phyloP scores from a whole-genome alignment of 2,329 filamentous ascomycete genomes.

The Neoascochyta sp. region DNA sequence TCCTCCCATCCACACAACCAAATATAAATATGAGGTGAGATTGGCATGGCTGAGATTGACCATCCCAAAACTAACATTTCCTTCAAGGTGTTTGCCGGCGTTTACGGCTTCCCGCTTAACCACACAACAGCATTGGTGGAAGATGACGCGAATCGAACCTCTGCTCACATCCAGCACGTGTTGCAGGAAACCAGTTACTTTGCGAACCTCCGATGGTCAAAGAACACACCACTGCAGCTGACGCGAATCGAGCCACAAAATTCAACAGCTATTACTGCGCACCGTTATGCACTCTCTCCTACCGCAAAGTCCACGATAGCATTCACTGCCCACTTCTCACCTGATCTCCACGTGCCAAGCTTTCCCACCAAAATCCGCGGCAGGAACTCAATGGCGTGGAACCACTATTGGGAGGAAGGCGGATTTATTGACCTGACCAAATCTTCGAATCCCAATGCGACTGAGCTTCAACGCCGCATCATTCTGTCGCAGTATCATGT shows the following conservation, averaged over 20 bases:
- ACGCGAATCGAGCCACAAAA: conserved; percentile 39
- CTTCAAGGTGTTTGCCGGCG: conserved; percentile 52
- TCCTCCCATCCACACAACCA: conserved; percentile 34
- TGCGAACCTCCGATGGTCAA: conserved; percentile 40
- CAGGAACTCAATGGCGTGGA: conserved; percentile 44
- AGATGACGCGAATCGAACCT: conserved; percentile 25
- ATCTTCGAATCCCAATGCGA: conserved; percentile 41
- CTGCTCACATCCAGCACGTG: conserved; percentile 44
- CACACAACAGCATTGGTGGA: conserved; percentile 42
- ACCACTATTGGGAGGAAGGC: conserved; percentile 47
- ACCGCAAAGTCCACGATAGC: conserved; percentile 7
- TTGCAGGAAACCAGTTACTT: conserved; percentile 45
- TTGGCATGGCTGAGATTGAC: background rate
- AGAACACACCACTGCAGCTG: conserved; percentile 31
- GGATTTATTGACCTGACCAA: conserved; percentile 51
- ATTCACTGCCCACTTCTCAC: conserved; percentile 24
- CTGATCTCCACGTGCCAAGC: conserved; percentile 19
- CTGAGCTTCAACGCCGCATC: conserved; percentile 49
- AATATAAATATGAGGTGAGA: conserved; percentile 24
- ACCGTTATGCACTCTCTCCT: conserved; percentile 21
- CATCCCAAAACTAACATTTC: background rate
- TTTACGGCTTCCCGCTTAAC: conserved; percentile 46
- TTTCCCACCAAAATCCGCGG: conserved; percentile 20
- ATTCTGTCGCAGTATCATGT: conserved; percentile 53
- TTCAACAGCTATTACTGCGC: conserved; percentile 38